phyloP scores from a whole-genome alignment of 129 eudicot genomes.

The Daucus carota region DNA sequence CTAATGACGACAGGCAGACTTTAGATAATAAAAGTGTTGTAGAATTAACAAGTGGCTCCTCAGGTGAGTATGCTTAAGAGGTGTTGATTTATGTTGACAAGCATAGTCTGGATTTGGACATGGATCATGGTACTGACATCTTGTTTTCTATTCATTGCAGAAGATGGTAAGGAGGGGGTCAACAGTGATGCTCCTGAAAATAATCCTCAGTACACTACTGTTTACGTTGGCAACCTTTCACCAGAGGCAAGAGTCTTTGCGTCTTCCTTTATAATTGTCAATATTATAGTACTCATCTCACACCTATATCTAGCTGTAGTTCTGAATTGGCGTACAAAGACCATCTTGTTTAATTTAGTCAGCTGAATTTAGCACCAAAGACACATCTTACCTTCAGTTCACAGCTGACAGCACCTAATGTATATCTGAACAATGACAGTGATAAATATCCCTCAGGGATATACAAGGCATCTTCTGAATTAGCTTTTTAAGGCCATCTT shows the following conservation, averaged over 20 bases:
- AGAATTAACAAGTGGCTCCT: conserved; percentile 70
- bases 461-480: too few species aligned
- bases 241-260: conserved; percentile 57
- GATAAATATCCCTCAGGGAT: too few species aligned
- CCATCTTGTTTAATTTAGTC: too few species aligned
- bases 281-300: too few species aligned
- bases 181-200: conserved; percentile 82
- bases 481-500: too few species aligned
- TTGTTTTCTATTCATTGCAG: conserved; percentile 32
- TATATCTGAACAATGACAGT: too few species aligned
- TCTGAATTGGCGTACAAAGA: too few species aligned
- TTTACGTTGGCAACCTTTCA: conserved; percentile 93
- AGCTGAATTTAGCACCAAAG: too few species aligned
- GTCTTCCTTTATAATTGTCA: neutral
- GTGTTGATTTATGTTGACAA: neutral
- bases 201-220: conserved; percentile 87
- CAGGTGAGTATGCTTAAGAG: conserved; percentile 21
- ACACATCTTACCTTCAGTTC: too few species aligned
- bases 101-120: neutral
- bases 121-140: neutral
- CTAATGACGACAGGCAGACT: conserved; percentile 54
- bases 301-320: too few species aligned
- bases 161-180: conserved; percentile 74
- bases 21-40: conserved; percentile 80
- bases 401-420: too few species aligned